Evolutionary conservation across 2,329 filamentous ascomycete genomes (phyloP).

Genomic region (Hortaea werneckii): DNA sequence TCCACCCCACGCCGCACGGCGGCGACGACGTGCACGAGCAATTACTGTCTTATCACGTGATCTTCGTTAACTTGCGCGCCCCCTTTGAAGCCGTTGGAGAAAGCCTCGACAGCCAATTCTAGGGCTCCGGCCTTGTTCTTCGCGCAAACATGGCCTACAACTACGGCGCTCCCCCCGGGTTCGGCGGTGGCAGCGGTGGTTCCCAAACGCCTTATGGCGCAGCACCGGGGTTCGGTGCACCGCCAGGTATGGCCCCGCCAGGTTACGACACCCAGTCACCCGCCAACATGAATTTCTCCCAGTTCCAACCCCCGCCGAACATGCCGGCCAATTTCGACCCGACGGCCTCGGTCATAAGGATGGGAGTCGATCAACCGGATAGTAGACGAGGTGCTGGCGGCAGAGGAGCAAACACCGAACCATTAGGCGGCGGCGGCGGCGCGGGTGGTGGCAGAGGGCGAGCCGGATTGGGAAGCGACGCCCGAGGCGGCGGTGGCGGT

Average conservation of each 20-base stretch:
- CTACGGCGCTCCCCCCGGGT: conserved; percentile 35
- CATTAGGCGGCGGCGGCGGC: conserved; percentile 14
- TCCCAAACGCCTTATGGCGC: conserved; percentile 46
- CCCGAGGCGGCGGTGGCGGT: conserved; percentile 20
- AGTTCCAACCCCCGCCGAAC: conserved; percentile 80
- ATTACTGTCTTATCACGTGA: too few species aligned
- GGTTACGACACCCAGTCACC: conserved; percentile 62
- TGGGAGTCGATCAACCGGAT: conserved; percentile 52
- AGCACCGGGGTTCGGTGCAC: conserved; percentile 73
- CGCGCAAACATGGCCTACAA: conserved; percentile 5
- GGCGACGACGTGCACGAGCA: too few species aligned
- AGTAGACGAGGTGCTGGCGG: conserved; percentile 3
- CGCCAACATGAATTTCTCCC: conserved; percentile 55
- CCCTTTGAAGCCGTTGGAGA: too few species aligned
- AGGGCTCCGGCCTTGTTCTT: too few species aligned
- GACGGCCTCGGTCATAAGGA: conserved; percentile 87
- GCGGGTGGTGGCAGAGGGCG: conserved; percentile 27
- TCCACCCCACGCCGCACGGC: too few species aligned
- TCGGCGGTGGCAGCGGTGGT: conserved; percentile 52
- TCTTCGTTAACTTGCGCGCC: too few species aligned
- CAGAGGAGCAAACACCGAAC: conserved; percentile 28
- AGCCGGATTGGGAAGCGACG: conserved; percentile 41
- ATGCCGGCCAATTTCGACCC: conserved; percentile 96
- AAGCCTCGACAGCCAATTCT: too few species aligned
- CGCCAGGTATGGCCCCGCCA: conserved; percentile 49